phyloP scores from a whole-genome alignment of 2,329 filamentous ascomycete genomes.

The Arthrinium puccinioides region DNA sequence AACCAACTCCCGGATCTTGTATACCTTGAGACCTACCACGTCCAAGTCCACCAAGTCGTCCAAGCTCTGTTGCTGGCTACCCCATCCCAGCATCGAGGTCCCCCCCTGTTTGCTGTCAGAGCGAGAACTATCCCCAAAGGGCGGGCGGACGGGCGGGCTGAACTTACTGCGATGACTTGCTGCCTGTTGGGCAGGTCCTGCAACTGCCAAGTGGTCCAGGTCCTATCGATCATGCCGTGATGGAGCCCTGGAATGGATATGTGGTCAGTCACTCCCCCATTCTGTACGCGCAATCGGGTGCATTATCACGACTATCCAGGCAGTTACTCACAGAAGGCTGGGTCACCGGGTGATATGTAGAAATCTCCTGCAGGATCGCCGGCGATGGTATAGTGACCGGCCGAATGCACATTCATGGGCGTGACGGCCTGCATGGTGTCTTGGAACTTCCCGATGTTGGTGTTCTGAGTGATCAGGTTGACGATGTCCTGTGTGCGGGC shows the following conservation, averaged over 20 bases:
- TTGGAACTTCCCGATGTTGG: conserved; percentile 26
- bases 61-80: conserved; percentile 4
- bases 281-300: background rate
- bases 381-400: conserved; percentile 20
- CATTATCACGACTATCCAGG: background rate
- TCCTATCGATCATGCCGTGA: background rate
- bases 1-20: conserved; percentile 17
- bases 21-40: conserved; percentile 7
- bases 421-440: conserved; percentile 24
- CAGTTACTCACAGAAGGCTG: conserved; percentile 9
- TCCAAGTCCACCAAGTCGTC: conserved; percentile 10
- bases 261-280: background rate
- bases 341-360: conserved; percentile 12
- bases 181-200: background rate
- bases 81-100: conserved; percentile 4
- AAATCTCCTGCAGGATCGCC: conserved; percentile 18
- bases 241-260: background rate
- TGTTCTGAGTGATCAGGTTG: conserved; percentile 13
- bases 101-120: conserved; percentile 4
- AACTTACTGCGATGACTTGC: conserved; percentile 1
- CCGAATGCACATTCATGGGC: conserved; percentile 18
- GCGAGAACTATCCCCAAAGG: too few species aligned
- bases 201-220: background rate
- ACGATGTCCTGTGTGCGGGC: conserved; percentile 11
- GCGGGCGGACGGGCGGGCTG: too few species aligned